These are phyloP conservation scores for Gynochthodes officinalis DNA, from an alignment of 257 asterid genomes.

Conservation along the genomic window DNA sequence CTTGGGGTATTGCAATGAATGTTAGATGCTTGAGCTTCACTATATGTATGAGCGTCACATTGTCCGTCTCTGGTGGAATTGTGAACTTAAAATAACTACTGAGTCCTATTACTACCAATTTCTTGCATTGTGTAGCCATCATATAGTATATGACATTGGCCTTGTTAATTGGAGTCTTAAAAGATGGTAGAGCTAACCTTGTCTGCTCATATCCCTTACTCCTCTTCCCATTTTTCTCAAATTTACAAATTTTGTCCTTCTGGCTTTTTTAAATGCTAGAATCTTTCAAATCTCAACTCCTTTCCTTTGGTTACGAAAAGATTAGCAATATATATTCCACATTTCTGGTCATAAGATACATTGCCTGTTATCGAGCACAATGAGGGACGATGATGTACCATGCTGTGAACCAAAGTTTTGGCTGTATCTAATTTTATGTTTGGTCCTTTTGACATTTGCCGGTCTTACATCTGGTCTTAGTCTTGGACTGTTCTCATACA, in stretches of 20 bases:
- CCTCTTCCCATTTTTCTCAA: background rate
- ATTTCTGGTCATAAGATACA: too few relatives aligned
- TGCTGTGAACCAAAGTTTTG: slow-evolving; percentile 82
- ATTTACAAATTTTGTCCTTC: background rate
- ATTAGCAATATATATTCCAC: background rate
- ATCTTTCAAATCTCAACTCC: background rate
- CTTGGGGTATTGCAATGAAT: background rate
- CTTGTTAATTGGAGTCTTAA: background rate
- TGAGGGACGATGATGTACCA: slow-evolving; percentile 89
- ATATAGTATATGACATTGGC: background rate
- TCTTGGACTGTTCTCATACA: slow-evolving; percentile 87
- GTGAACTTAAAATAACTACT: background rate
- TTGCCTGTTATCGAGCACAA: slow-evolving; percentile 4
- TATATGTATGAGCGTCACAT: background rate
- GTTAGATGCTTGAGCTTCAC: background rate
- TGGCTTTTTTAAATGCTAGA: background rate
- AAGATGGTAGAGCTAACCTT: too few relatives aligned
- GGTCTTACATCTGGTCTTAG: slow-evolving; percentile 89
- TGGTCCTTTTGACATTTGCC: slow-evolving; percentile 61
- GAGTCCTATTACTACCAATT: too few relatives aligned
- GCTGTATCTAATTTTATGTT: slow-evolving; percentile 56
- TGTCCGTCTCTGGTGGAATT: background rate
- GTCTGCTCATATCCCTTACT: background rate
- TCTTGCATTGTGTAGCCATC: background rate
- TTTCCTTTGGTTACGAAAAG: background rate